Evolutionary conservation across 2,329 filamentous ascomycete species (phyloP), one percentile per base, ranked within the genome.

Genomic region (Lecanicillium sp.): DNA sequence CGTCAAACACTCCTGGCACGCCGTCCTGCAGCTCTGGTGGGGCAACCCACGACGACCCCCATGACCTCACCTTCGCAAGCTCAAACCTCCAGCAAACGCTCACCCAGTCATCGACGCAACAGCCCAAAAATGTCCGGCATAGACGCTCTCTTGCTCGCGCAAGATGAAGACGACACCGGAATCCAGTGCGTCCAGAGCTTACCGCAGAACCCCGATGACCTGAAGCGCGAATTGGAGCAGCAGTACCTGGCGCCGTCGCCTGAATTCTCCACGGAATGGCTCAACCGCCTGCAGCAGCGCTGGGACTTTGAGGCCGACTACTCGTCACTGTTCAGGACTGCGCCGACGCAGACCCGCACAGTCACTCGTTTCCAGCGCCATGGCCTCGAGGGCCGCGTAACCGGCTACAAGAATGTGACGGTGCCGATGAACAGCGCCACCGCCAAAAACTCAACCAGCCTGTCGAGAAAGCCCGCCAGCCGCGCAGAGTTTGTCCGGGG

Each of bases 371-470:
- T 98, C 59, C 84, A 81, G 32, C 77, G 92, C 40, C 87, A 95
- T 61, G 92, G 92, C 5, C 72, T 97, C 12, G 88, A 97, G 62
- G 92, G 92, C 17, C 77, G 84, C 37, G 90, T 98, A 17, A 94
- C 87, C 8, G 89, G 89, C 36, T 97, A 98, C 61, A 84, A 82
- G 55, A 92, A 96, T 58, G 86, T 97, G 36, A 96, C 92, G 1
- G 80, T 97, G 8, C 87, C 90, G 5, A 87, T 87, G 25, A 85
- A 81, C 52, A 94, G 84, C 52, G 87, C 85, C 13, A 96, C 86
- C 13, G 90, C 88, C 34, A 98, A 96, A 64, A 95, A 94, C 55
- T 96, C 88, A 3, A 97, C 89, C 0, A 95, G 88, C 5, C 70
- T 96, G 29, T 68, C 85, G 13, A 77, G 92, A 33, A 94, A 94